These are phyloP conservation scores for Harringtonia lauricola DNA, from an alignment of 2,329 filamentous ascomycete species.

Conservation along the genomic window DNA sequence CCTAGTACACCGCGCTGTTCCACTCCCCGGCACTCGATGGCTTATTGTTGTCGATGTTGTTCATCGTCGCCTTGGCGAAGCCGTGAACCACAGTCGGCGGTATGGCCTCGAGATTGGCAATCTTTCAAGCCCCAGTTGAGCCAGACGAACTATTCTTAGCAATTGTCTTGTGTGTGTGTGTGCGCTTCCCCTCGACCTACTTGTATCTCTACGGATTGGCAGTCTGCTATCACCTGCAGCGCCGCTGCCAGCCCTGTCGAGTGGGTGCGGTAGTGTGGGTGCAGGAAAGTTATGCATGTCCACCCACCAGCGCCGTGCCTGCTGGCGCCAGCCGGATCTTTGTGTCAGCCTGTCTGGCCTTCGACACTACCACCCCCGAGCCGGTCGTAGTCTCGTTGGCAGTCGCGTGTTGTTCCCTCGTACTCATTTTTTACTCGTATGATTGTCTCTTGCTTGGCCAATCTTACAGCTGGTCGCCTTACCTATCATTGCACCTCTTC, in stretches of 20 bases:
- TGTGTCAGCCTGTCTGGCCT: constrained; percentile 32
- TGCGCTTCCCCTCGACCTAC: constrained; percentile 11
- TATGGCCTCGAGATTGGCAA: constrained; percentile 34
- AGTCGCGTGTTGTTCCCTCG: too few species aligned
- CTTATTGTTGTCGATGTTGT: too few species aligned
- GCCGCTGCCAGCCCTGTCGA: constrained; percentile 29
- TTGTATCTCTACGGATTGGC: constrained; percentile 36
- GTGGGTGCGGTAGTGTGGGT: constrained; percentile 26
- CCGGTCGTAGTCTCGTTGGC: constrained; percentile 20
- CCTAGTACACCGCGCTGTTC: constrained; percentile 39
- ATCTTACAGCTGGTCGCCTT: too few species aligned
- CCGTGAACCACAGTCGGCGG: constrained; percentile 35
- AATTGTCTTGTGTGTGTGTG: neutral
- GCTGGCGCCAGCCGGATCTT: constrained; percentile 40
- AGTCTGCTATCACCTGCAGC: constrained; percentile 29
- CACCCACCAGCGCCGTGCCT: constrained; percentile 21
- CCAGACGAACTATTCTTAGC: constrained; percentile 18
- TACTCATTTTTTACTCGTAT: too few species aligned
- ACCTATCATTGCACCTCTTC: too few species aligned
- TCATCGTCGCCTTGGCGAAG: constrained; percentile 31
- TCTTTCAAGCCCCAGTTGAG: constrained; percentile 47
- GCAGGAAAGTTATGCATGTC: constrained; percentile 47
- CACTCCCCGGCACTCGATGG: constrained; percentile 41
- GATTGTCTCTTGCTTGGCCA: too few species aligned
- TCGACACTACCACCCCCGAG: too few species aligned